Evolutionary conservation across 768 basidiomycete species (phyloP).

Genomic region (Xanthoconium stramineum): DNA sequence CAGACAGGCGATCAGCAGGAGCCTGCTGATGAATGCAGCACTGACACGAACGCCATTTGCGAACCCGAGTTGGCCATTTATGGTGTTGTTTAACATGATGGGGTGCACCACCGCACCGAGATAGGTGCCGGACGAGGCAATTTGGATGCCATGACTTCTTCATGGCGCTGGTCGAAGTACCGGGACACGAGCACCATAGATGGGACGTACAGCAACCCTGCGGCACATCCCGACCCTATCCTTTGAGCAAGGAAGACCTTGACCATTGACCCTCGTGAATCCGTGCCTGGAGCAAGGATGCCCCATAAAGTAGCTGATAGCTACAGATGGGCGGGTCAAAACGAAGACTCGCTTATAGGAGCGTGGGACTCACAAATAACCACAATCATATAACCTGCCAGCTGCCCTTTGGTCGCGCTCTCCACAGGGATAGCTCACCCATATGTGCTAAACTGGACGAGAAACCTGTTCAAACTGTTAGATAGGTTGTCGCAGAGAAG

Average conservation of each 20-base stretch:
- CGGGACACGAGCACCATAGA: constrained; percentile 48
- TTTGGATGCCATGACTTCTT: constrained; percentile 52
- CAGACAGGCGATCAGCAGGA: constrained; percentile 39
- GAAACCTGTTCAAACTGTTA: constrained; percentile 25
- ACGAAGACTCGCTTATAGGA: neutral
- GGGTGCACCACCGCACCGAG: constrained; percentile 60
- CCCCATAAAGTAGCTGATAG: constrained; percentile 27
- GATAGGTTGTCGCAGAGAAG: neutral
- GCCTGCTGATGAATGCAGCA: constrained; percentile 37
- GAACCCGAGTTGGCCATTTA: constrained; percentile 45
- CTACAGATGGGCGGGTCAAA: constrained; percentile 7
- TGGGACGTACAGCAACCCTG: constrained; percentile 48
- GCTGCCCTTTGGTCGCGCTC: constrained; percentile 20
- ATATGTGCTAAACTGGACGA: constrained; percentile 38
- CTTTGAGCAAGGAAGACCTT: constrained; percentile 55
- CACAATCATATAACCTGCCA: constrained; percentile 50
- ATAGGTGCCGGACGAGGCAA: constrained; percentile 57
- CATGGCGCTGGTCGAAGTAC: constrained; percentile 46
- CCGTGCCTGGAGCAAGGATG: constrained; percentile 22
- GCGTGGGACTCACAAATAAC: constrained; percentile 42
- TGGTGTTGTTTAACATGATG: constrained; percentile 55
- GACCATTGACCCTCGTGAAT: neutral
- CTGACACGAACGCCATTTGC: constrained; percentile 40
- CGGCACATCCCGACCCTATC: constrained; percentile 45
- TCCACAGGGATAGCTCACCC: constrained; percentile 23